Evolutionary conservation across 225 moss, liverwort and hornwort species (phyloP), one percentile per base, ranked within the genome.

Genomic region (Sphagnum tenellum): DNA sequence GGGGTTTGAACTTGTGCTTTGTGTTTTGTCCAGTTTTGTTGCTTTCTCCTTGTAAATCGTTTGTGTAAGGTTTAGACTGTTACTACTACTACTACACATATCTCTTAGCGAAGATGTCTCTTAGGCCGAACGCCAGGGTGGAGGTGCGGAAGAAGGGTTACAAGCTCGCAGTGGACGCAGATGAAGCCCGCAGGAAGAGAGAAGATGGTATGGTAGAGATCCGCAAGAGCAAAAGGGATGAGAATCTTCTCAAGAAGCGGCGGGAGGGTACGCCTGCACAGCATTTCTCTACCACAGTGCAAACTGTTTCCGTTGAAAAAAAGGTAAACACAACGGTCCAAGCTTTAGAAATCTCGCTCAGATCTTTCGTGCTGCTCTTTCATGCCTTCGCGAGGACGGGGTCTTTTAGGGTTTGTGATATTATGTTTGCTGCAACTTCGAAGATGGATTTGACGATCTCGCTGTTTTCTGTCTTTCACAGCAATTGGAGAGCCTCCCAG

Each of bases 191-290:
- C 50, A 82, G 95, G 77, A 96, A 96, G 81, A 74, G 95, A 47
- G 71, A 96, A 75, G 96, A 96, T 54, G 92, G 92, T 62, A 96
- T 98, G 96, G 92, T 98, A 64, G 96, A 98, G 90, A 98, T 98
- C 88, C 92, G 96, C 56, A 98, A 98, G 57, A 98, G 64, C 69
- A 98, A 98, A 82, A 76, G 96, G 64, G 92, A 98, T 67, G 96
- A 98, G 77, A 98, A 92, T 3, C 71, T 98, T 0, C 66, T 90
- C 66, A 98, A 98, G 76, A 98, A 98, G 71, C 79, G 96, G 8
- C 69, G 96, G 49, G 96, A 96, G 60, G 96, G 91, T 50, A 89
- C 91, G 91, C 83, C 88, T 64, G 73, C 90, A 44, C 87, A 83
- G 82, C 83, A 71, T 79, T 92, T 87, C 9, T 55, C 78, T 5